phyloP scores from a whole-genome alignment of 306 rosid species.

The Vigna mungo region DNA sequence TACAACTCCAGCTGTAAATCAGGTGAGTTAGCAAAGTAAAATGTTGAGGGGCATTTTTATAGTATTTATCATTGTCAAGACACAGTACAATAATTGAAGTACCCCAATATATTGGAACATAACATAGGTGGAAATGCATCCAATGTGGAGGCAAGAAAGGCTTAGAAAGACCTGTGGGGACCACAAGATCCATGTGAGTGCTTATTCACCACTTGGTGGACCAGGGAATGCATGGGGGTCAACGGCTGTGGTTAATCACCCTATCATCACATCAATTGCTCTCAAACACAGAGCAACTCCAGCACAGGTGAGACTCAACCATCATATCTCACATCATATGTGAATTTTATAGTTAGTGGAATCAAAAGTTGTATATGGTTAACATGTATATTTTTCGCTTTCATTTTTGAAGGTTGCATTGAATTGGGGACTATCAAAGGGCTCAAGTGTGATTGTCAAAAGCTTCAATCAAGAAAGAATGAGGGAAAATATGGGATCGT shows the following conservation, averaged over 20 bases:
- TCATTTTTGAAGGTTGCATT: slow-evolving; percentile 67
- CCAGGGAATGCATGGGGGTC: slow-evolving; percentile 98
- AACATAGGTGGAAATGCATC: slow-evolving; percentile 89
- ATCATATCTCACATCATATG: slow-evolving; percentile 3
- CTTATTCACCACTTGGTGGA: slow-evolving; percentile 91
- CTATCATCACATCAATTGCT: slow-evolving; percentile 71
- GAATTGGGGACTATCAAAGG: slow-evolving; percentile 78
- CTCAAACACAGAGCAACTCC: slow-evolving; percentile 67
- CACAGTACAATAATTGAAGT: neutral
- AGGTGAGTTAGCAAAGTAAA: slow-evolving; percentile 47
- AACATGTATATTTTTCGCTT: neutral
- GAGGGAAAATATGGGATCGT: slow-evolving; percentile 69
- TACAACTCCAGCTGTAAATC: slow-evolving; percentile 79
- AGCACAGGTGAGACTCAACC: slow-evolving; percentile 62
- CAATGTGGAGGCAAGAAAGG: slow-evolving; percentile 83
- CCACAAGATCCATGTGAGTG: slow-evolving; percentile 78
- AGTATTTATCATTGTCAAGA: neutral
- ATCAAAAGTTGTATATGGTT: neutral
- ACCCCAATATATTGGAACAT: neutral
- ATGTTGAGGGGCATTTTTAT: neutral
- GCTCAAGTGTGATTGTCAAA: slow-evolving; percentile 89
- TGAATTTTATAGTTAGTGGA: neutral
- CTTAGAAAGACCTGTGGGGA: slow-evolving; percentile 67
- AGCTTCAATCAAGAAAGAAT: slow-evolving; percentile 76
- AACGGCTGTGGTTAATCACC: slow-evolving; percentile 67